phyloP scores from a whole-genome alignment of 2,329 filamentous ascomycete species.

The Gnomoniopsis sp. region DNA sequence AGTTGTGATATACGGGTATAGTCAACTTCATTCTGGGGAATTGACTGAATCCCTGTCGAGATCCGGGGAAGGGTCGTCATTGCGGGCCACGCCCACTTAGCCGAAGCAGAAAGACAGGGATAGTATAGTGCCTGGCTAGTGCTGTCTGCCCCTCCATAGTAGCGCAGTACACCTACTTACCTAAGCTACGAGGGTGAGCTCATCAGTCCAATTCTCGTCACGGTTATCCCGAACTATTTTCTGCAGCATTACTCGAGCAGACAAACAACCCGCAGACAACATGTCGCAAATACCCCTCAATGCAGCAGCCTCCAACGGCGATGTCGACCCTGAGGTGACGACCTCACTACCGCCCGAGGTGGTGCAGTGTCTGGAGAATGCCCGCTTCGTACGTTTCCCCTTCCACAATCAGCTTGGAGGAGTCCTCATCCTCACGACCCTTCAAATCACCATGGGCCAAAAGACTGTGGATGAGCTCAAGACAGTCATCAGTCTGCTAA shows the following conservation, averaged over 20 bases:
- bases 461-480: background rate
- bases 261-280: background rate
- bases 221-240: no score
- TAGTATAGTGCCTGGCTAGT: background rate
- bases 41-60: background rate
- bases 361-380: slow-evolving; percentile 86
- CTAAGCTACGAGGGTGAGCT: slow-evolving; percentile 8
- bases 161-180: slow-evolving; percentile 13
- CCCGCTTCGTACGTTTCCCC: slow-evolving; percentile 71
- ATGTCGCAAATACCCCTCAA: slow-evolving; percentile 69
- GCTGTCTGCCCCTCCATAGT: background rate
- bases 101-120: background rate
- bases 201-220: background rate
- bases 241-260: background rate
- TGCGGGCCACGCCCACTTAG: no score
- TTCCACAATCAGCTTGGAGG: slow-evolving; percentile 15
- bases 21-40: background rate
- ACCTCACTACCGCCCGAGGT: slow-evolving; percentile 77
- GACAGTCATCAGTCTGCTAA: slow-evolving; percentile 11
- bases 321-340: slow-evolving; percentile 68
- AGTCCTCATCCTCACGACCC: slow-evolving; percentile 1
- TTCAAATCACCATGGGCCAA: background rate
- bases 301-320: slow-evolving; percentile 71
- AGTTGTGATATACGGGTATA: background rate
- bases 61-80: slow-evolving; percentile 15